Percentiles rank a stretch among this genome's conserved stretches.
Evolutionary conservation across 305 asterid species (phyloP).

Genomic region (Fraxinus latifolia): DNA sequence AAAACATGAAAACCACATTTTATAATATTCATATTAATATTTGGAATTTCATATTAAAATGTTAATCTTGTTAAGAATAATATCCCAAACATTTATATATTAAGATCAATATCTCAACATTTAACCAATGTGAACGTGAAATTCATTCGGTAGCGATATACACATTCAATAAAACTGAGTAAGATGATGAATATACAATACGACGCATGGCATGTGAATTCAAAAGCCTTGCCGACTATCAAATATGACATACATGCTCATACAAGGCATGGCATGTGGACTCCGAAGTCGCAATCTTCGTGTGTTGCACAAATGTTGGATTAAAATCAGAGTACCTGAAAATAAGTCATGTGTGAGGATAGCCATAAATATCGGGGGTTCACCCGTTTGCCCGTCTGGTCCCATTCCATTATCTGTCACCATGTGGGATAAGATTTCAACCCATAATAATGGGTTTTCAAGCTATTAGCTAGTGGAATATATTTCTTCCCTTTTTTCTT

Average conservation of each 20-base stretch:
- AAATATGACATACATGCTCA: neutral
- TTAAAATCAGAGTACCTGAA: neutral
- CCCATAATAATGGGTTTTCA: neutral
- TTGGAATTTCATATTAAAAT: too few relatives aligned
- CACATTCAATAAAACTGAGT: neutral
- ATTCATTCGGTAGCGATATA: neutral
- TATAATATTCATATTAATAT: too few relatives aligned
- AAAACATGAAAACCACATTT: neutral
- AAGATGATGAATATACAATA: neutral
- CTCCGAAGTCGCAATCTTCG: slow-evolving; percentile 12
- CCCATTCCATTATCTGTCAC: slow-evolving; percentile 17
- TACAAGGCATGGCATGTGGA: neutral
- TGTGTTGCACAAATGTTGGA: slow-evolving; percentile 11
- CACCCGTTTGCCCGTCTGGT: slow-evolving; percentile 17
- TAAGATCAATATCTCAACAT: too few relatives aligned
- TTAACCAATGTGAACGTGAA: neutral
- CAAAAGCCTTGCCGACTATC: neutral
- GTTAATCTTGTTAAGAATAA: neutral
- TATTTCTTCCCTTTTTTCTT: neutral
- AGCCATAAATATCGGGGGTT: slow-evolving; percentile 51
- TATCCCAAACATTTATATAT: neutral
- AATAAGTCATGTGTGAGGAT: slow-evolving; percentile 20
- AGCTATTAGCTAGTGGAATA: neutral
- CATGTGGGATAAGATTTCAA: slow-evolving; percentile 21
- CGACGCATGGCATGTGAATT: neutral